Conservation (phyloP, 768 basidiomycete species). For the Tulasnella sp. region DNA sequence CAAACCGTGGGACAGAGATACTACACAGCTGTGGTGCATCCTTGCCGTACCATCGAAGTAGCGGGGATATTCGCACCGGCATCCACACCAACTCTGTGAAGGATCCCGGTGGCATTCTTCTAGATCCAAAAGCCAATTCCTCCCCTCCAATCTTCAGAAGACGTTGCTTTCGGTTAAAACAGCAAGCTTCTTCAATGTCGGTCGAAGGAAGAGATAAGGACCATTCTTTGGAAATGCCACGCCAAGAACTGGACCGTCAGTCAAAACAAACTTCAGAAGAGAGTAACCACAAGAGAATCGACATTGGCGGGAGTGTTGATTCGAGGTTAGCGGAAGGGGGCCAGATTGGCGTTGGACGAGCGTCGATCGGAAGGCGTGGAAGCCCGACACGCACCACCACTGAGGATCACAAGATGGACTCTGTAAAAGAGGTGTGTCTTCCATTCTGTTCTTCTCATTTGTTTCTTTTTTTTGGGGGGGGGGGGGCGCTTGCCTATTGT, state of each 20-base stretch:
- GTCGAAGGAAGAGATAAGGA: conserved; percentile 7
- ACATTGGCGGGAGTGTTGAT: conserved; percentile 1
- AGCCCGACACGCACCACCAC: background rate
- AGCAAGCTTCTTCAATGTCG: background rate
- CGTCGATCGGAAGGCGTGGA: background rate
- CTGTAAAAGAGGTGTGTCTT: conserved; percentile 11
- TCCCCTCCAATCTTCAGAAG: background rate
- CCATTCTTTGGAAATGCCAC: background rate
- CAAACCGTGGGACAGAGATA: too few species aligned
- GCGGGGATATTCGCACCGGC: conserved; percentile 1
- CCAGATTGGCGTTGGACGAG: background rate
- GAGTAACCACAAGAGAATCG: conserved; percentile 2
- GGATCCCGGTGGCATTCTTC: background rate
- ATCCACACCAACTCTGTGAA: background rate
- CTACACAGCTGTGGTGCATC: too few species aligned
- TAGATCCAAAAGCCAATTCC: background rate
- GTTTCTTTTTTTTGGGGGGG: background rate
- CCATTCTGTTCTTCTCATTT: too few species aligned
- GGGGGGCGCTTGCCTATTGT: too few species aligned
- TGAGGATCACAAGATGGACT: conserved; percentile 13
- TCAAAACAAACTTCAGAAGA: background rate
- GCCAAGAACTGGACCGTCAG: background rate
- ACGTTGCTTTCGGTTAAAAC: background rate
- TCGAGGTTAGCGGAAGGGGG: conserved; percentile 3
- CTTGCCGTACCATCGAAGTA: too few species aligned